Base-by-base conservation (phyloP, 2,329 filamentous ascomycete genomes). In the Epichloe uncinata region DNA sequence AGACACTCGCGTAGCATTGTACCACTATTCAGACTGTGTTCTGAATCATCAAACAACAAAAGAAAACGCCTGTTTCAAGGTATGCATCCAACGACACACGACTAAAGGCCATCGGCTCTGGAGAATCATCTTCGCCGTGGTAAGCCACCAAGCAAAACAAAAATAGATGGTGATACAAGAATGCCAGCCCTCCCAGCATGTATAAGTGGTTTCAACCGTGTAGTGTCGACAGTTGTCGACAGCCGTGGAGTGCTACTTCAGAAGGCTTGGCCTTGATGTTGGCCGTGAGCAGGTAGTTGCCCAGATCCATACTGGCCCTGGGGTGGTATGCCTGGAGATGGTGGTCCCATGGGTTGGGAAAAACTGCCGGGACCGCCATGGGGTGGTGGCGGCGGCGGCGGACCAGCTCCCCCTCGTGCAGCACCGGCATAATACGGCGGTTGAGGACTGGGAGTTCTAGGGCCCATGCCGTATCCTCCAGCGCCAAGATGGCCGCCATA, bases 401-500 rank as follows among this genome's bases (percentile, higher is more conserved):
- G 51, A 5, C 53, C 54, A 33, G 52, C 50, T 43, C 54, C 57
- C 22, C 54, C 55, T 5, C 48, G 51, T 13, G 55, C 59, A 51
- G 60, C 58, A 5, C 57, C 49, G 35, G 55, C 57, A 44, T 64
- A 59, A 44, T 64, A 59, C n/a, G 50, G 52, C 11, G 58, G 55
- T 45, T 58, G 58, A 1, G 71, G 57, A n/a, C 57, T 62, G 0
- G 61, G 56, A 0, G 57, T 59, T 16, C 54, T 57, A 4, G 59
- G 52, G 5, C 57, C 55, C 48, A 52, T 57, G 7, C 57, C 55
- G 6, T 60, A 38, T 20, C 73, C 69, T 54, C 73, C 74, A 43
- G 74, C 71, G 0, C 82, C 81, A 2, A 73, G 69, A 47, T 72
- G 74, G 38, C 84, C 75, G 45, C 76, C 75, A 60, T 79, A 77